Conservation (phyloP, 108 stramenopile species). For the Nitzschia sp. region DNA sequence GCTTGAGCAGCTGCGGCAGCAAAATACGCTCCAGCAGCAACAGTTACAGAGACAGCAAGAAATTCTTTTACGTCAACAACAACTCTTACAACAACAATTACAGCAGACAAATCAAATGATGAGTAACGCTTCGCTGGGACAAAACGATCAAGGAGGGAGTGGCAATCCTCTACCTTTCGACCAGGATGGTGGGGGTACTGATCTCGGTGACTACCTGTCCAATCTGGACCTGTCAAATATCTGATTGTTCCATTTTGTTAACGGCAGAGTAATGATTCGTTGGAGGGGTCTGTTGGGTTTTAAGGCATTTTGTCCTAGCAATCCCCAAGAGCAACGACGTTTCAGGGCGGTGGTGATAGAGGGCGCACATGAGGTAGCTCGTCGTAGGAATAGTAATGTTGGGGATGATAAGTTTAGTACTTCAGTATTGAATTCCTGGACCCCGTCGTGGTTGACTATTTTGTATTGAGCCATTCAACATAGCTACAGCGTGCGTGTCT, state of each 20-base stretch:
- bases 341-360: too few species aligned
- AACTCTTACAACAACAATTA: slow-evolving; percentile 23
- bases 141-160: neutral
- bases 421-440: too few species aligned
- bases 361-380: too few species aligned
- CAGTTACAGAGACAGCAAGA: slow-evolving; percentile 27
- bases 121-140: neutral
- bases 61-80: slow-evolving; percentile 18
- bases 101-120: slow-evolving; percentile 15
- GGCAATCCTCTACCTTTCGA: neutral
- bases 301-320: too few species aligned
- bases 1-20: slow-evolving; percentile 18
- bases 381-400: too few species aligned
- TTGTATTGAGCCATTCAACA: too few species aligned
- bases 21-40: slow-evolving; percentile 13
- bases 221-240: slow-evolving; percentile 7
- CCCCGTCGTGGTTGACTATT: too few species aligned
- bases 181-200: neutral
- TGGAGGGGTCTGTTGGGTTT: too few species aligned
- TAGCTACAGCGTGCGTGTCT: too few species aligned
- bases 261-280: too few species aligned
- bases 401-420: too few species aligned
- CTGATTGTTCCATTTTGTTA: neutral
- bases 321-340: too few species aligned
- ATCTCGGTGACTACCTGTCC: slow-evolving; percentile 5